phyloP scores from a whole-genome alignment of 805 yeast species.

The Myxozyma nipponensis region DNA sequence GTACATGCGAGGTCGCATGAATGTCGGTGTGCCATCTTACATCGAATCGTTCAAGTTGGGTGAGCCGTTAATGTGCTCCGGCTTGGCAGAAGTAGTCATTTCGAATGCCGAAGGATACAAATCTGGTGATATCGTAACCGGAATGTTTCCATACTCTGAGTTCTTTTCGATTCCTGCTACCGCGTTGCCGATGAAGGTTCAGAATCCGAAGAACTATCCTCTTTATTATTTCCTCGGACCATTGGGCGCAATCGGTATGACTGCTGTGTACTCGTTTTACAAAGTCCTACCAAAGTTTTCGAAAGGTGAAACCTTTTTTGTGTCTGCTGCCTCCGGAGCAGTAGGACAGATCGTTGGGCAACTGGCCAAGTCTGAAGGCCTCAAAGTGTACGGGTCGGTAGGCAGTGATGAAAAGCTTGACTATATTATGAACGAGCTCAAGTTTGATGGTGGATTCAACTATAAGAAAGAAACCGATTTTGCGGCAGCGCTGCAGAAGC shows the following conservation, averaged over 20 bases:
- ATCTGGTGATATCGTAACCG: conserved; percentile 44
- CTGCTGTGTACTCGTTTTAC: conserved; percentile 56
- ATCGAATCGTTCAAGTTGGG: conserved; percentile 9
- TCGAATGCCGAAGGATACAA: conserved; percentile 43
- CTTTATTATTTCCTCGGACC: conserved; percentile 44
- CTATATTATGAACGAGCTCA: conserved; percentile 53
- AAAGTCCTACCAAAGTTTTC: conserved; percentile 46
- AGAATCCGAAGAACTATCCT: conserved; percentile 22
- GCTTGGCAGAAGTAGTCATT: conserved; percentile 49
- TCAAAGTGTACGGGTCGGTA: conserved; percentile 57
- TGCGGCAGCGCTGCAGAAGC: conserved; percentile 35
- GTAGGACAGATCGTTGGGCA: conserved; percentile 61
- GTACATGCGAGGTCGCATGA: conserved; percentile 57
- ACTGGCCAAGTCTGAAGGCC: conserved; percentile 52
- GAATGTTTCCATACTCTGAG: background rate
- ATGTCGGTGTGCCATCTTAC: conserved; percentile 32
- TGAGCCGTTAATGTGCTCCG: conserved; percentile 38
- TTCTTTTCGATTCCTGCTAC: conserved; percentile 5
- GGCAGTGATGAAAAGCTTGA: conserved; percentile 56
- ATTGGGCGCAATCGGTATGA: conserved; percentile 56
- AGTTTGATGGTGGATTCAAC: conserved; percentile 50
- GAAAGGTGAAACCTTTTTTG: conserved; percentile 46
- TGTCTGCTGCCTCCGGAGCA: conserved; percentile 72
- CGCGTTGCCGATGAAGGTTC: conserved; percentile 10
- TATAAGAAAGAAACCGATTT: conserved; percentile 46